Percentiles rank a stretch among this genome's conserved stretches.
These are phyloP conservation scores for Monosporascus sp. DNA, from an alignment of 2,329 filamentous ascomycete genomes.

Conservation along the genomic window DNA sequence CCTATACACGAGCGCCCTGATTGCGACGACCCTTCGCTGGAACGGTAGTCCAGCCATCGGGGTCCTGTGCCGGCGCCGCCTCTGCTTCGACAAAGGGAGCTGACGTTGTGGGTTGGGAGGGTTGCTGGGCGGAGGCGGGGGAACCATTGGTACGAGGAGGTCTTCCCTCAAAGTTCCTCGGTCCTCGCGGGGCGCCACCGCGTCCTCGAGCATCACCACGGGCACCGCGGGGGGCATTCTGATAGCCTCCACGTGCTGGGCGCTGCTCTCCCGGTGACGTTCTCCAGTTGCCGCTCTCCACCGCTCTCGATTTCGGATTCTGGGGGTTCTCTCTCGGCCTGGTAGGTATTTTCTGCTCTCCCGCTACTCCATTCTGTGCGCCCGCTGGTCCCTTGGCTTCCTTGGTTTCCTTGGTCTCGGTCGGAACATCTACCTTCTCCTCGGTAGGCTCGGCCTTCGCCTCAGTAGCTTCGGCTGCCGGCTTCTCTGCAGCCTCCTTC, in stretches of 20 bases:
- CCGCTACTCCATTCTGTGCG: slow-evolving; percentile 26
- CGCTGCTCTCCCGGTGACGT: slow-evolving; percentile 44
- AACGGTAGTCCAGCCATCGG: slow-evolving; percentile 63
- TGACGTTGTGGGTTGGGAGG: slow-evolving; percentile 24
- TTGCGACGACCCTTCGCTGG: slow-evolving; percentile 34
- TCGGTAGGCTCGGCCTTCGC: slow-evolving; percentile 30
- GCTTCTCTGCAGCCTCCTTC: slow-evolving; percentile 25
- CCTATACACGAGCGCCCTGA: slow-evolving; percentile 13
- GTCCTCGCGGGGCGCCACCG: slow-evolving; percentile 40
- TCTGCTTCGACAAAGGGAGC: slow-evolving; percentile 19
- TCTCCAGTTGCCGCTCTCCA: slow-evolving; percentile 59
- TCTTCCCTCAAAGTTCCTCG: slow-evolving; percentile 41
- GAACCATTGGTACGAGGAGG: slow-evolving; percentile 45
- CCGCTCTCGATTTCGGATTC: slow-evolving; percentile 48
- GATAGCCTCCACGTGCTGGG: slow-evolving; percentile 25
- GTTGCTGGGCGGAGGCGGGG: slow-evolving; percentile 30
- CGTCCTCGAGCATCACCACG: slow-evolving; percentile 32
- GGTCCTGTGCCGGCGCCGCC: slow-evolving; percentile 40
- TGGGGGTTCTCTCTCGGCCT: slow-evolving; percentile 39
- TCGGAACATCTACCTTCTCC: slow-evolving; percentile 30
- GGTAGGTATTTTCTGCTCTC: slow-evolving; percentile 44
- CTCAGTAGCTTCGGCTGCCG: slow-evolving; percentile 16
- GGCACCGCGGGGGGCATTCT: slow-evolving; percentile 24
- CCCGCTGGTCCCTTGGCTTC: slow-evolving; percentile 22
- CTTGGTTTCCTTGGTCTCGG: slow-evolving; percentile 17